These are phyloP conservation scores for Penicillium crystallinum DNA, from an alignment of 495 filamentous ascomycete species.

Conservation along the genomic window DNA sequence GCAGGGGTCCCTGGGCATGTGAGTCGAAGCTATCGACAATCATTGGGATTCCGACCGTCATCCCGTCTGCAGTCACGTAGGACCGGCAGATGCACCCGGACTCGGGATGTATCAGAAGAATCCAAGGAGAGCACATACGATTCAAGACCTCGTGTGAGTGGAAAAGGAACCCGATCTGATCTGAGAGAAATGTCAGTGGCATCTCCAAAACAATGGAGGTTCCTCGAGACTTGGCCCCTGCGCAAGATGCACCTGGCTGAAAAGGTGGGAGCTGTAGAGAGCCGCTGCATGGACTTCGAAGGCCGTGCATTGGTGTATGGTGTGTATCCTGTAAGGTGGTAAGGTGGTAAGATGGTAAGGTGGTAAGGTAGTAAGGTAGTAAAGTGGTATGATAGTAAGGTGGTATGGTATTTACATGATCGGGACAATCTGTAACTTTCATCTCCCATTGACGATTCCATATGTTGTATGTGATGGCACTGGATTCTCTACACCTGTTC, in stretches of 20 bases:
- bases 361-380: too few species aligned
- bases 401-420: neutral
- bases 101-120: neutral
- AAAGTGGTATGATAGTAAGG: too few species aligned
- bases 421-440: too few species aligned
- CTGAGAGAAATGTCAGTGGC: conserved; percentile 1
- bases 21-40: conserved; percentile 15
- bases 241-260: conserved; percentile 9
- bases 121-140: too few species aligned
- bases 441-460: too few species aligned
- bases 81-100: neutral
- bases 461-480: too few species aligned
- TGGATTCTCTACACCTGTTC: too few species aligned
- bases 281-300: too few species aligned
- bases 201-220: too few species aligned
- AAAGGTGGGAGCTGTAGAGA: conserved; percentile 5
- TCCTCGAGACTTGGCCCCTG: conserved; percentile 7
- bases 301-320: neutral
- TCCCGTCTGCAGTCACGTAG: conserved; percentile 2
- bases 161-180: conserved; percentile 1
- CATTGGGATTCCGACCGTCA: conserved; percentile 19
- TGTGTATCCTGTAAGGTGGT: neutral
- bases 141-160: too few species aligned
- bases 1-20: conserved; percentile 27
- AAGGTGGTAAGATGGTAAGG: too few species aligned